Conservation (phyloP, 148 eudicot species). For the Camellia lanceoleosa region DNA sequence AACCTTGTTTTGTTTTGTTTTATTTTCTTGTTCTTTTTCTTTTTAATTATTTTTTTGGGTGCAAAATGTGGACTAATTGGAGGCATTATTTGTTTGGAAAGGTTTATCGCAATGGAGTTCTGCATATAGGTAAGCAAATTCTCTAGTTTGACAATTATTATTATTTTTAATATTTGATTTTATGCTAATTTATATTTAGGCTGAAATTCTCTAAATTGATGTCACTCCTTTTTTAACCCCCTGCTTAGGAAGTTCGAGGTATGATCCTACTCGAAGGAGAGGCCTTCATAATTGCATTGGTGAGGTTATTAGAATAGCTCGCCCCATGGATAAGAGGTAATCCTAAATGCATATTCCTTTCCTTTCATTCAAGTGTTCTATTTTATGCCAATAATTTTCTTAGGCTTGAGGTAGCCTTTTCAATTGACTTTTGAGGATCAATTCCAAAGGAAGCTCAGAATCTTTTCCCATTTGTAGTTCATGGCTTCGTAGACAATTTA, state of each 20-base stretch:
- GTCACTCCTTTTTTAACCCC: constrained; percentile 4
- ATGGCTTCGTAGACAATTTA: background rate
- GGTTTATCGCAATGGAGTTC: constrained; percentile 60
- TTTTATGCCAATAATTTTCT: background rate
- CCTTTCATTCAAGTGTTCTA: background rate
- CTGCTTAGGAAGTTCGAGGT: constrained; percentile 34
- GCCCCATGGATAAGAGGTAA: constrained; percentile 47
- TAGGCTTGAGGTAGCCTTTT: constrained; percentile 1
- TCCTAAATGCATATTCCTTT: background rate
- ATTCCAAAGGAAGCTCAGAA: background rate
- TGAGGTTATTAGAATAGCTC: constrained; percentile 54
- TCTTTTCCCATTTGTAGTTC: background rate
- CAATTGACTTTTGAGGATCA: background rate
- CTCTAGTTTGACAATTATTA: constrained; percentile 2
- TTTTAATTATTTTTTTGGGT: background rate
- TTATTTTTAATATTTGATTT: constrained; percentile 15
- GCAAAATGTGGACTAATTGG: constrained; percentile 27
- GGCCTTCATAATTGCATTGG: constrained; percentile 67
- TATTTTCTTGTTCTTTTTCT: background rate
- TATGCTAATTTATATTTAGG: background rate
- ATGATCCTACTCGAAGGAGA: constrained; percentile 31
- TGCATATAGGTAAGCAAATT: constrained; percentile 44
- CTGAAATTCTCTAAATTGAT: constrained; percentile 7
- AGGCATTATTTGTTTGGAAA: constrained; percentile 27
- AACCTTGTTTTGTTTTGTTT: background rate